Evolutionary conservation across 257 asterid species (phyloP), one percentile per base, ranked within the genome.

Genomic region (Petunia axillaris): DNA sequence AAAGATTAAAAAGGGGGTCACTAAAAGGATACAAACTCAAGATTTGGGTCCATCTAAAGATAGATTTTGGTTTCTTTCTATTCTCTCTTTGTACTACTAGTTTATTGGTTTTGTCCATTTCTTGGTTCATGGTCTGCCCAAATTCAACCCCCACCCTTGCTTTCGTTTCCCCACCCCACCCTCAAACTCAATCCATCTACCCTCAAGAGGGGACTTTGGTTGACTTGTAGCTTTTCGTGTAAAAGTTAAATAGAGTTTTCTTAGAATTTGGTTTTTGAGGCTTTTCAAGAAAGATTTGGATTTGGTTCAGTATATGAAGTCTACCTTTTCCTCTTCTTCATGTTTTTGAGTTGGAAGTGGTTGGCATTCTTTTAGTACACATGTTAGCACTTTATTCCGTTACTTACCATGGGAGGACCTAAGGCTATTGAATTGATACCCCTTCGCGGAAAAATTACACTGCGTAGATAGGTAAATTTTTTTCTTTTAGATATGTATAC

Each of bases 221-320:
- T 71, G 77, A 71, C 81, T 46, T 81, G 76, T 83, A 78, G 73
- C 86, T 91, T 91, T 83, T 89, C 81, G 85, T 84, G 88, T 80
- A 83, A 85, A 86, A 85, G 77, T 63, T 36, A 88, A 85, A 86
- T 82, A 64, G 79, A 83, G 84, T 84, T 85, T 85, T 87, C 83
- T 84, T 88, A 55, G 54, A 53, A 41, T 50, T 78, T 74, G 82
- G 82, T 48, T 75, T 53, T 78, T 77, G 64, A 62, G 68, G 75
- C 89, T 86, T 82, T 85, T 48, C 81, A 76, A 83, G 90, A 81
- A 73, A 82, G 64, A 70, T 68, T 80, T 75, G 55, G 77, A 71
- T 71, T 35, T 71, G 77, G 44, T 25, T 71, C 44, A 71, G 25
- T 48, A 35, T 48, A 35, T 43, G 2, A 48, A 48, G 25, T 48